Evolutionary conservation across 345 rosid species (phyloP), one percentile per base, ranked within the genome.

Genomic region (Cardamine resedifolia): DNA sequence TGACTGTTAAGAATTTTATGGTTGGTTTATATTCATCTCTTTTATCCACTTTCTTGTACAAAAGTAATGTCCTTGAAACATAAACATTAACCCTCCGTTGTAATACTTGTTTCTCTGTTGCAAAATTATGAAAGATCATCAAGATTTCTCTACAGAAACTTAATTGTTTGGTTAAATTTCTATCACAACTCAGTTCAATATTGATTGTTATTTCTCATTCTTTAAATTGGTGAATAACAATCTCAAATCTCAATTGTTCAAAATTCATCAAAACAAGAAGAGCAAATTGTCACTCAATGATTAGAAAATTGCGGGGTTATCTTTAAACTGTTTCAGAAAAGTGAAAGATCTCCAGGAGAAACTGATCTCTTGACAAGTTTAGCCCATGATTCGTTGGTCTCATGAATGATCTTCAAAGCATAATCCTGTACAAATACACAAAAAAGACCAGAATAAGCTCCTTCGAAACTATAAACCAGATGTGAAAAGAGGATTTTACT

Each of bases 361-460:
- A 83, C 68, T 23, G 83, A 72, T 83, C 92, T 81, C 82, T 85
- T 85, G 19, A 87, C 84, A 43, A 89, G 90, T 73, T 83, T 87
- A 34, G 84, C 82, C 96, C 92, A 89, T 21, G 92, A 85, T 50
- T 87, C 87, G 2, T 89, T 89, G 0, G 92, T 81, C 79, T 87
- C 92, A 0, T 72, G 77, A 63, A 89, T 89, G 45, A 87, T 89
- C 79, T 82, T 87, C 59, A 89, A 81, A 24, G 90, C 92, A 59
- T 83, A 89, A 19, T 89, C 92, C 92, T 89, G 84, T 52, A 44
- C 39, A 33, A 33, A 33, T 18, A 44, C 28, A 55, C 14, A 55
- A 4, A 20, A 34, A 30, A 18, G 3, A 58, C n/a, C 41, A 39
- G 11, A 30, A 31, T 36, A 36, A 10, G 27, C 26, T 26, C 39